Evolutionary conservation across 495 filamentous ascomycete species (phyloP), one percentile per base, ranked within the genome.

Genomic region (Platismatia glauca): DNA sequence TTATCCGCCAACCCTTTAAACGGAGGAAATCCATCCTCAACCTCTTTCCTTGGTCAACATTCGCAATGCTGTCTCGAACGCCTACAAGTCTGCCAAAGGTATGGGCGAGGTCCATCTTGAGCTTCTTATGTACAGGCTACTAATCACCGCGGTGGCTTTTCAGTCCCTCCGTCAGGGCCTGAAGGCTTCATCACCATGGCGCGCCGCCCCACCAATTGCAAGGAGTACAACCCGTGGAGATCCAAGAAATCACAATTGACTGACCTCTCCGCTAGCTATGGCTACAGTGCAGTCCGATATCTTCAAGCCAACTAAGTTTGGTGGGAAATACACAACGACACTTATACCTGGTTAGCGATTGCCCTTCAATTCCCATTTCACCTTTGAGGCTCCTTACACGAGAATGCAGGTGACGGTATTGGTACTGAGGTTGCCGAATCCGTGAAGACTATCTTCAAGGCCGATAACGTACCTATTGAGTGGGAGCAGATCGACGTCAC

Each of bases 401-500:
- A 39, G n/a, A 37, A 50, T 53, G 20, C 55, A 89, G 86, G 94
- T 76, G 94, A 98, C 73, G 94, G 94, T 78, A 96, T 98, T 71
- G 94, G 94, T 76, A 91, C 91, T 73, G 94, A 98, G 77, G 92
- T 97, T 62, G 90, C 94, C 64, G 94, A 97, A 77, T 93, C 91
- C 55, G 92, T 98, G 66, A 96, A 96, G 84, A 94, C 91, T 55
- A 88, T 98, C 74, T 98, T 97, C 86, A 98, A 97, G 84, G 91
- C 91, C 71, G 93, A 97, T 81, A 97, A 95, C 74, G 95, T 98
- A 52, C 94, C 94, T 67, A 87, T 98, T 62, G 90, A 95, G 73
- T 98, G 94, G 94, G 94, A 98, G 76, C 95, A 97, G 78, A 84
- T 98, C 64, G 93, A 97, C 71, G 91, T 96, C 27, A 93, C 89